A percentile compares a stretch with the other conserved stretches of the same genome.
Evolutionary conservation across 2,329 filamentous ascomycete genomes (phyloP).

Genomic region (Paecilomyces sp.): DNA sequence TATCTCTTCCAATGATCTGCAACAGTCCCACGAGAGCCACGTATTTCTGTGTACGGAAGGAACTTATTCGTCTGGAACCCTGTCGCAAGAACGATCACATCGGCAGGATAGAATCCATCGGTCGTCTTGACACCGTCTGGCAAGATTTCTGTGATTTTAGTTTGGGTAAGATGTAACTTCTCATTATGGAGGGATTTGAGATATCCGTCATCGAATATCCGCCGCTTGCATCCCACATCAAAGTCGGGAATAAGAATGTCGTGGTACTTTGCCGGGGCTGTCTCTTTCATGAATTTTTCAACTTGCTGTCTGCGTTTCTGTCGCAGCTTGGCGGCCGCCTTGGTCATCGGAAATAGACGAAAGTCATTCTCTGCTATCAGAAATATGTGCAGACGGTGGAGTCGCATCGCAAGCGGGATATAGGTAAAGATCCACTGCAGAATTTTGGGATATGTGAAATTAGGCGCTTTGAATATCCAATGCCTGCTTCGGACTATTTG

Average conservation of each 20-base stretch:
- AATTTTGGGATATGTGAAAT: constrained; percentile 40
- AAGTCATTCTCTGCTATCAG: constrained; percentile 14
- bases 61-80: constrained; percentile 53
- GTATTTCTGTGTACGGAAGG: constrained; percentile 47
- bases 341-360: constrained; percentile 35
- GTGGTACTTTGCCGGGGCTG: constrained; percentile 53
- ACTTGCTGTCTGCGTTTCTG: constrained; percentile 22
- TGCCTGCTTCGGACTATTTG: constrained; percentile 52
- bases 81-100: constrained; percentile 56
- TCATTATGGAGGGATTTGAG: constrained; percentile 45
- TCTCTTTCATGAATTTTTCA: constrained; percentile 42
- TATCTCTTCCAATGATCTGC: constrained; percentile 51
- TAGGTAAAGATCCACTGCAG: constrained; percentile 43
- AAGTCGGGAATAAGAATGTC: constrained; percentile 57
- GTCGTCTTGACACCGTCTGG: constrained; percentile 39
- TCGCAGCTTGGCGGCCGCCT: constrained; percentile 33
- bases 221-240: constrained; percentile 56
- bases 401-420: constrained; percentile 36
- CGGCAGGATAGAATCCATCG: constrained; percentile 45
- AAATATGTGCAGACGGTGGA: constrained; percentile 32
- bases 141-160: constrained; percentile 43
- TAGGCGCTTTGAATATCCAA: constrained; percentile 43
- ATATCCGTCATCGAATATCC: constrained; percentile 54
- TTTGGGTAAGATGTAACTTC: constrained; percentile 49
- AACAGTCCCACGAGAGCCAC: constrained; percentile 44